Base-by-base conservation (phyloP, 2,329 filamentous ascomycete genomes). In the Beauveria pseudobassiana region DNA sequence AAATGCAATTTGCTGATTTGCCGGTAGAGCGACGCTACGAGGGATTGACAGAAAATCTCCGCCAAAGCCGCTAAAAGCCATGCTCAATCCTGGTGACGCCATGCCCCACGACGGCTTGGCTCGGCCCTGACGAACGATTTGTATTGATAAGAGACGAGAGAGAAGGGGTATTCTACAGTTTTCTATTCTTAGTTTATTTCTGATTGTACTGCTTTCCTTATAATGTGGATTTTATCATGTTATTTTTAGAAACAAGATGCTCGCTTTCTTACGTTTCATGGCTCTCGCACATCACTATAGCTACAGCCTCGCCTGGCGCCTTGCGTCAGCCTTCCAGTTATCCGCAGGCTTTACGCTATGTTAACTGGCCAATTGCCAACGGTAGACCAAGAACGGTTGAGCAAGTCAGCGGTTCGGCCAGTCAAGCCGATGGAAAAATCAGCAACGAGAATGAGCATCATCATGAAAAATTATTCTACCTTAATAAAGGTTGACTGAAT, bases 31-130 rank as follows among this genome's bases (percentile, higher is more conserved):
- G 46, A 40, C 40, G 38, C 30, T 55, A n/a, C 40, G 45, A 28
- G 2, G 26, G 14, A 20, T 3, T 10, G 7, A 14, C 10, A 45
- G 50, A 24, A 30, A 7, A 8, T 38, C 14, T 20, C 4, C n/a
- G 53, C 42, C 42, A 45, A 30, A 46, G 53, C 40, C 50, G 30
- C 50, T 40, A 42, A 14, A 40, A 26, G 34, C 20, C 51, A 54
- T n/a, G n/a, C n/a, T n/a, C 16, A 22, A 42, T 38, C 22, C 51
- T 20, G n/a, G 40, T 56, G 26, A 30, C 53, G 43, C 18, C 24
- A 14, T 49, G 54, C 43, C 54, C 54, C 54, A 57, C 54, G 43
- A 30, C 54, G 54, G 43, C 54, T 57, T 24, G 43, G 14, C n/a
- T 49, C 54, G 43, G 54, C 54, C 49, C 12, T 7, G 22, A n/a